Conservation (phyloP, 495 filamentous ascomycete genomes). For the Hypoxylon intermedium region DNA sequence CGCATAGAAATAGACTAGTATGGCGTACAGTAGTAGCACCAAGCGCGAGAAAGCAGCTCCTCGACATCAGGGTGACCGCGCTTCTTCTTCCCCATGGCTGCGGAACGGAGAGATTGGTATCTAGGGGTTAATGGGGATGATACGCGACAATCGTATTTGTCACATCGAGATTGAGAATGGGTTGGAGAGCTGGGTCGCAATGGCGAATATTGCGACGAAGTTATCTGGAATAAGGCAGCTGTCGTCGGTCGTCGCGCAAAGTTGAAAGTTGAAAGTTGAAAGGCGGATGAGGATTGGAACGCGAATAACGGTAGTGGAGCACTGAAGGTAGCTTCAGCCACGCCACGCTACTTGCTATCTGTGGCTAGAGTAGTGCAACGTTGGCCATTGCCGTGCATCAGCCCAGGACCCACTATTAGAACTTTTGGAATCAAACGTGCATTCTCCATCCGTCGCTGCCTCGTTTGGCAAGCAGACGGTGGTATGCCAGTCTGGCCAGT, state of each 20-base stretch:
- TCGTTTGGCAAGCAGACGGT: no score
- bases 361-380: constrained; percentile 4
- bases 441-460: no score
- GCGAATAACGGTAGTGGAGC: constrained; percentile 7
- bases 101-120: background rate
- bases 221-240: background rate
- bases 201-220: background rate
- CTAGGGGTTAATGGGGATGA: background rate
- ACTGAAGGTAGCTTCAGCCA: constrained; percentile 16
- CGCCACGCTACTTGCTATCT: background rate
- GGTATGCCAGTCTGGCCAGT: no score
- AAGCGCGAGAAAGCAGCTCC: constrained; percentile 84
- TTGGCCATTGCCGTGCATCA: no score
- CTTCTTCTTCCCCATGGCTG: constrained; percentile 83
- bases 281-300: no score
- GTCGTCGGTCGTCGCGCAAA: constrained; percentile 22
- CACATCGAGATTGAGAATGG: background rate
- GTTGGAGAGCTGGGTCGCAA: background rate
- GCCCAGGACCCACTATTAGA: no score
- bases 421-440: no score
- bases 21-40: constrained; percentile 92
- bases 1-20: background rate
- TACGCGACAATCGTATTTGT: background rate
- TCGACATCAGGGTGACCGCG: constrained; percentile 83
- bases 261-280: no score